These are phyloP conservation scores for Trichoderma brevicompactum DNA, from an alignment of 2,329 filamentous ascomycete genomes.

Conservation along the genomic window DNA sequence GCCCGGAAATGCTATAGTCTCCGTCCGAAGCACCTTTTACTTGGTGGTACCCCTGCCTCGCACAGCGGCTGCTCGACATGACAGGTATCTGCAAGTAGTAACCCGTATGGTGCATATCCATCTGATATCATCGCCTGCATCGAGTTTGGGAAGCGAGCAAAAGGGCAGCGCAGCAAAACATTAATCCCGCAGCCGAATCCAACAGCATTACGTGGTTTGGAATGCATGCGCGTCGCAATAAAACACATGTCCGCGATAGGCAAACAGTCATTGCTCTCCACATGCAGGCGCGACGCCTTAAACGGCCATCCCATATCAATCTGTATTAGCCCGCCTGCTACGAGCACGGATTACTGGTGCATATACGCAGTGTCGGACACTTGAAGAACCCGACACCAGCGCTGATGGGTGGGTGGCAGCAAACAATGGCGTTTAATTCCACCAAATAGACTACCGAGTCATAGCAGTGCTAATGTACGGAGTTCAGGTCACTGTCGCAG, in stretches of 20 bases:
- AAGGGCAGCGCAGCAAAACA: neutral
- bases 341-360: neutral
- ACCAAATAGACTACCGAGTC: neutral
- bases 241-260: conserved; percentile 8
- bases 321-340: conserved; percentile 12
- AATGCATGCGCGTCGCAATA: conserved; percentile 9
- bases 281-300: conserved; percentile 12
- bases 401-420: conserved; percentile 17
- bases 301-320: conserved; percentile 17
- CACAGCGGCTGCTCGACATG: neutral
- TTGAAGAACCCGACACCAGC: conserved; percentile 19
- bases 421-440: conserved; percentile 15
- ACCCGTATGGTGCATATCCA: no score
- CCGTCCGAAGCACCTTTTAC: conserved; percentile 1
- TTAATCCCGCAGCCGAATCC: conserved; percentile 17
- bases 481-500: no score
- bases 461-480: no score
- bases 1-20: neutral
- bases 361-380: conserved; percentile 18
- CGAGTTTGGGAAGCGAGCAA: neutral
- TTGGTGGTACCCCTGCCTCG: neutral
- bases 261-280: conserved; percentile 3
- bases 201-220: conserved; percentile 6
- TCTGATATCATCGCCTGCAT: conserved; percentile 4
- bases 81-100: neutral